These are phyloP conservation scores for Reutealis trisperma DNA, from an alignment of 345 rosid genomes.

Conservation along the genomic window DNA sequence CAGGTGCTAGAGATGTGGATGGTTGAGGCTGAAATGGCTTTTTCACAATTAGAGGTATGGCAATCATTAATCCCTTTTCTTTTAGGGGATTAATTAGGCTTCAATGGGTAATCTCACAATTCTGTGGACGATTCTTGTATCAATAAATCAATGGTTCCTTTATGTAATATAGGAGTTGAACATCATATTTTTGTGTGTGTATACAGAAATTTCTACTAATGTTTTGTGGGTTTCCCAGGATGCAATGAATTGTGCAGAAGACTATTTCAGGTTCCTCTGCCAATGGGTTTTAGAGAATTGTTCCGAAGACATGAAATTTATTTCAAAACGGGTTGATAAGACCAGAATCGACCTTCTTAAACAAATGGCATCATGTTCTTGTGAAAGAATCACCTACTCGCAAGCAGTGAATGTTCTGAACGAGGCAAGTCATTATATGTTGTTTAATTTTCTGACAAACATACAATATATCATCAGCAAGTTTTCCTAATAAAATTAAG, in stretches of 20 bases:
- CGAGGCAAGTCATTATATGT: constrained; percentile 40
- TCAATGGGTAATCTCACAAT: too few relatives aligned
- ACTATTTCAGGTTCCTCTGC: constrained; percentile 69
- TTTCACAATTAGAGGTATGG: constrained; percentile 73
- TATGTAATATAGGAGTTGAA: too few relatives aligned
- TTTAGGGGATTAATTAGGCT: too few relatives aligned
- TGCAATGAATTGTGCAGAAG: constrained; percentile 77
- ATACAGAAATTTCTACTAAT: neutral
- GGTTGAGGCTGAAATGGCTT: constrained; percentile 79
- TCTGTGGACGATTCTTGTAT: too few relatives aligned
- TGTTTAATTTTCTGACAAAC: neutral
- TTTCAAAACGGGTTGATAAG: constrained; percentile 59
- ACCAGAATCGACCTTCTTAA: constrained; percentile 51
- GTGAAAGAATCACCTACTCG: constrained; percentile 55
- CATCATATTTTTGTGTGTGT: too few relatives aligned
- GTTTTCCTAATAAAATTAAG: constrained; percentile 1
- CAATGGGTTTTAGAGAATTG: constrained; percentile 70
- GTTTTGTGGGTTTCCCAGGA: constrained; percentile 45
- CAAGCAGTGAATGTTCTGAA: constrained; percentile 59
- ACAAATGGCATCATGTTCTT: constrained; percentile 43
- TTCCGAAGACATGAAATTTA: constrained; percentile 61
- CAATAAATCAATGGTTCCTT: too few relatives aligned
- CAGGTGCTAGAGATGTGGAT: constrained; percentile 78
- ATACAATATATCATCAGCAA: neutral
- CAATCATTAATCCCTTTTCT: neutral